phyloP scores from a whole-genome alignment of 495 filamentous ascomycete genomes.

The Penicillium argentinense region DNA sequence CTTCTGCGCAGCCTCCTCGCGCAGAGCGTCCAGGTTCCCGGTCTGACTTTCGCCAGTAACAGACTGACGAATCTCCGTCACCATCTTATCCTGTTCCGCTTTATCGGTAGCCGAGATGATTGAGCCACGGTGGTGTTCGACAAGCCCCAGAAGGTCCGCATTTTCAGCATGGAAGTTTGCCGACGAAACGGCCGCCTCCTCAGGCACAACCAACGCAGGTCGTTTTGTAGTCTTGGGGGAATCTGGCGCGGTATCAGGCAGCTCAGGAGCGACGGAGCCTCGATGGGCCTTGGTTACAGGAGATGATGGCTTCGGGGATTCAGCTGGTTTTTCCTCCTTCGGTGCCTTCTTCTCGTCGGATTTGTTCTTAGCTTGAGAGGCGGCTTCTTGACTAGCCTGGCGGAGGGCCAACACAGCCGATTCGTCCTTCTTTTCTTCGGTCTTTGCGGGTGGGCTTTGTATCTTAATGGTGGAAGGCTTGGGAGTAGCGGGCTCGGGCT shows the following conservation, averaged over 20 bases:
- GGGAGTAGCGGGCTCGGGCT: slow-evolving; percentile 31
- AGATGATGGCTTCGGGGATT: background rate
- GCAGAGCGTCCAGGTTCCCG: slow-evolving; percentile 21
- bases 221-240: slow-evolving; percentile 29
- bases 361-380: slow-evolving; percentile 55
- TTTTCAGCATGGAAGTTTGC: slow-evolving; percentile 47
- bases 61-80: slow-evolving; percentile 39
- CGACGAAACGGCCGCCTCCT: slow-evolving; percentile 43
- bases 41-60: slow-evolving; percentile 30
- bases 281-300: slow-evolving; percentile 11
- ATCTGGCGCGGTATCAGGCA: slow-evolving; percentile 31
- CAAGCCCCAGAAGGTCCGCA: slow-evolving; percentile 38
- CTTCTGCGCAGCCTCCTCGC: slow-evolving; percentile 28
- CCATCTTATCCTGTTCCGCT: slow-evolving; percentile 39
- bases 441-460: slow-evolving; percentile 40
- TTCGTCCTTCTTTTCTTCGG: slow-evolving; percentile 32
- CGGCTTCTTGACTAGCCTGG: slow-evolving; percentile 69
- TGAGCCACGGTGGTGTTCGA: slow-evolving; percentile 45
- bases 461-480: slow-evolving; percentile 45
- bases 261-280: slow-evolving; percentile 34
- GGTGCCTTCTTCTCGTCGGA: slow-evolving; percentile 20
- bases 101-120: slow-evolving; percentile 37
- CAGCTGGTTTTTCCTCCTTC: slow-evolving; percentile 15
- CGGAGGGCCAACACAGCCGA: slow-evolving; percentile 55
- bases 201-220: slow-evolving; percentile 38